phyloP scores from a whole-genome alignment of 805 yeast genomes.

The Cyberlindnera mycetangii region DNA sequence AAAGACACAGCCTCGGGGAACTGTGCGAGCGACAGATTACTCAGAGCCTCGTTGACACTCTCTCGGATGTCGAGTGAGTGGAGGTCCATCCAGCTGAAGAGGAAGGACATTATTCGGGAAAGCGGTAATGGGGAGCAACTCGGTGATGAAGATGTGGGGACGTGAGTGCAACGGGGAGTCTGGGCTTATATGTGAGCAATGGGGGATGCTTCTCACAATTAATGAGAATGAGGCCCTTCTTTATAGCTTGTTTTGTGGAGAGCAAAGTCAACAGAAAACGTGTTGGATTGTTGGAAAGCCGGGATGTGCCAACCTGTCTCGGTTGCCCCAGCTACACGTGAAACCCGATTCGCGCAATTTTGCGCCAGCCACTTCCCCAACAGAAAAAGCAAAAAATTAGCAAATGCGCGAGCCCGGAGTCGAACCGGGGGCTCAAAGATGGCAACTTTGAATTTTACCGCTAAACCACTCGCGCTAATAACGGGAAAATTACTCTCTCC shows the following conservation, averaged over 20 bases:
- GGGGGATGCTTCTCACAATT: too few species aligned
- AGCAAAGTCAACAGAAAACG: constrained; percentile 5
- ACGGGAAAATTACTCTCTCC: not conserved
- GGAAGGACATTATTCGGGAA: constrained; percentile 21
- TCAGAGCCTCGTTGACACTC: constrained; percentile 22
- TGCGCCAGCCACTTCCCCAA: not conserved
- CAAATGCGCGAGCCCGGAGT: constrained; percentile 54
- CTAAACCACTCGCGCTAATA: constrained; percentile 49
- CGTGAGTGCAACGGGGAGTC: not conserved
- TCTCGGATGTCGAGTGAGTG: constrained; percentile 22
- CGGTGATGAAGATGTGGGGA: not conserved
- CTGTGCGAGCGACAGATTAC: constrained; percentile 17
- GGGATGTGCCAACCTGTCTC: constrained; percentile 5
- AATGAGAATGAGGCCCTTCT: too few species aligned
- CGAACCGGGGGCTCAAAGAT: constrained; percentile 60
- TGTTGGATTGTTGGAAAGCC: constrained; percentile 9
- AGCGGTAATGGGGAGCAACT: not conserved
- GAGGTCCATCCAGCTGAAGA: constrained; percentile 25
- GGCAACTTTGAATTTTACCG: constrained; percentile 57
- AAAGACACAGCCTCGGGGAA: constrained; percentile 23
- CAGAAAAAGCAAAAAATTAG: not conserved
- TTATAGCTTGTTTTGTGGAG: too few species aligned
- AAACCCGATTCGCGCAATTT: constrained; percentile 2
- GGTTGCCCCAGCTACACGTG: constrained; percentile 3
- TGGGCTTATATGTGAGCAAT: too few species aligned